A percentile compares a stretch with the other conserved stretches of the same genome.
phyloP scores from a whole-genome alignment of 2,329 filamentous ascomycete species.

The Paraphaeosphaeria sporulosa region DNA sequence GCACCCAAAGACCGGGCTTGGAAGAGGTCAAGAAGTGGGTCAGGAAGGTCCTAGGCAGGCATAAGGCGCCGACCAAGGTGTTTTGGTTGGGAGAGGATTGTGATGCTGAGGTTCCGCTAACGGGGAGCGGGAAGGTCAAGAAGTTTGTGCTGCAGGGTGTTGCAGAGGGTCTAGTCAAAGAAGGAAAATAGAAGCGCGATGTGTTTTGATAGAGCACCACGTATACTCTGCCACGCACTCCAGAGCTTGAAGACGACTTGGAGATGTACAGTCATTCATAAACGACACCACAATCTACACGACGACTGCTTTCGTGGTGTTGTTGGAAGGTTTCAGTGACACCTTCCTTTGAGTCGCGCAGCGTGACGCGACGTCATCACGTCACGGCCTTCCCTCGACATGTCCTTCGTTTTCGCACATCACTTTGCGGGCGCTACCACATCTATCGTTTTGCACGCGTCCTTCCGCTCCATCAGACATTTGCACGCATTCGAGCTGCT shows the following conservation, averaged over 20 bases:
- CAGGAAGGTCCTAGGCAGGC: constrained; percentile 47
- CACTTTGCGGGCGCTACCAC: too few species aligned
- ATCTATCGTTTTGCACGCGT: neutral
- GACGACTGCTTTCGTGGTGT: too few species aligned
- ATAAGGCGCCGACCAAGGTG: constrained; percentile 71
- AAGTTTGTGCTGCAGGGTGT: constrained; percentile 49
- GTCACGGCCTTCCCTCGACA: too few species aligned
- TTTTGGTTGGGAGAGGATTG: constrained; percentile 73
- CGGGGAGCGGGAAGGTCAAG: constrained; percentile 56
- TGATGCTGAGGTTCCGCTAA: constrained; percentile 48
- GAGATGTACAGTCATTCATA: too few species aligned
- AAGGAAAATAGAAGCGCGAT: neutral
- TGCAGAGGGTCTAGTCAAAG: constrained; percentile 33
- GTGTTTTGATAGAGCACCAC: neutral
- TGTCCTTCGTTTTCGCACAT: too few species aligned
- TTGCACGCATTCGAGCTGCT: neutral
- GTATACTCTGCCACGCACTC: neutral
- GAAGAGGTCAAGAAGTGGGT: constrained; percentile 49
- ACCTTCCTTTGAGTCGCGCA: too few species aligned
- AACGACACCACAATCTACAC: too few species aligned
- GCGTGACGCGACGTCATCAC: too few species aligned
- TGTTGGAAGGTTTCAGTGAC: too few species aligned
- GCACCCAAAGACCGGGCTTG: constrained; percentile 33
- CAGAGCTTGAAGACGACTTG: too few species aligned
- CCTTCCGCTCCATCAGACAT: neutral